These are phyloP conservation scores for Phaeosphaeriaceae sp. DNA, from an alignment of 2,329 filamentous ascomycete genomes.

Conservation along the genomic window DNA sequence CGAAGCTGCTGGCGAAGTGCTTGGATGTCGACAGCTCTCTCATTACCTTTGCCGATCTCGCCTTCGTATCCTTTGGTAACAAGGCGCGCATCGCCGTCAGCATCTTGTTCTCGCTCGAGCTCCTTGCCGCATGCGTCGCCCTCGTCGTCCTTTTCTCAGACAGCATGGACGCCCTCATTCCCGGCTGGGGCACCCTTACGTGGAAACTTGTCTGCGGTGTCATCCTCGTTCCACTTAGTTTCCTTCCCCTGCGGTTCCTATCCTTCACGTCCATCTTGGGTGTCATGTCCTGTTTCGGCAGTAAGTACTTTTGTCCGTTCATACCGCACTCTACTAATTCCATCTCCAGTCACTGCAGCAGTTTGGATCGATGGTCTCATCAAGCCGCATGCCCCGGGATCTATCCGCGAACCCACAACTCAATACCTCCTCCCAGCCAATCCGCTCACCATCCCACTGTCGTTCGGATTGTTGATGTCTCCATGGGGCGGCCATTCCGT, in stretches of 20 bases:
- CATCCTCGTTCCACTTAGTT: conserved; percentile 81
- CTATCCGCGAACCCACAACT: conserved; percentile 77
- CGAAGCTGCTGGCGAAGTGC: conserved; percentile 83
- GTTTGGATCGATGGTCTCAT: conserved; percentile 85
- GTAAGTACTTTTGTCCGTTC: conserved; percentile 61
- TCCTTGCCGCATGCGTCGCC: conserved; percentile 87
- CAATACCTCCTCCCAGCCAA: conserved; percentile 85
- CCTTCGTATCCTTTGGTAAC: conserved; percentile 86
- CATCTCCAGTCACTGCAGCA: conserved; percentile 74
- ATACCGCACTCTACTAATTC: conserved; percentile 31
- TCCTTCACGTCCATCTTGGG: conserved; percentile 92
- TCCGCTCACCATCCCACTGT: conserved; percentile 86
- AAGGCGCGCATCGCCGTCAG: conserved; percentile 83
- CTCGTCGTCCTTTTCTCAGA: conserved; percentile 95
- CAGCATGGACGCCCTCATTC: conserved; percentile 80
- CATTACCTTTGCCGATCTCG: conserved; percentile 93
- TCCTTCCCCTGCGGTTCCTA: conserved; percentile 80
- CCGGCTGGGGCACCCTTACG: conserved; percentile 68
- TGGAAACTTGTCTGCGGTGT: conserved; percentile 89
- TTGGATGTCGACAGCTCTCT: conserved; percentile 84
- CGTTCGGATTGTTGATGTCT: conserved; percentile 88
- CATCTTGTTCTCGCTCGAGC: conserved; percentile 84
- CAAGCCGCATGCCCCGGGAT: conserved; percentile 81
- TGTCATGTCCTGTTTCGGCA: conserved; percentile 88
- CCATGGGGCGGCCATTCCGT: conserved; percentile 75